Conservation (phyloP, 768 basidiomycete species). For the Psilocybe cyanescens region DNA sequence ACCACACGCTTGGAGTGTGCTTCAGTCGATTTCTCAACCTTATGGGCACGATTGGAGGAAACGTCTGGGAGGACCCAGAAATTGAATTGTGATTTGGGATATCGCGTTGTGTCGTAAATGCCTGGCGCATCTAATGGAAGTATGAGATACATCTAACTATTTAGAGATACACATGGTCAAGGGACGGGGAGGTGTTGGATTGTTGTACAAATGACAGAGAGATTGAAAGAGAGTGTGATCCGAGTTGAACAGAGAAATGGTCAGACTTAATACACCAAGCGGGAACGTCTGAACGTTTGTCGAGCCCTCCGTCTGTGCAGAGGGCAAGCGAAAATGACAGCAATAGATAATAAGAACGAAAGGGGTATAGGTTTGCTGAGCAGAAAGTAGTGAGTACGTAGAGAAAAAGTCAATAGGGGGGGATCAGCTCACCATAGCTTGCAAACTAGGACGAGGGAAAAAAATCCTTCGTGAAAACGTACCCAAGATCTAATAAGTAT, state of each 20-base stretch:
- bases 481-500: not conserved
- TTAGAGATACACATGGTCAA: conserved; percentile 1
- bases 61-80: not conserved
- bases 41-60: not conserved
- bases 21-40: too few relatives aligned
- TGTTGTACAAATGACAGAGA: not conserved
- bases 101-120: not conserved
- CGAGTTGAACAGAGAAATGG: too few relatives aligned
- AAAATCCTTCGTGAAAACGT: not conserved
- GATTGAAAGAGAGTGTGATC: not conserved
- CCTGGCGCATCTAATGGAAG: not conserved
- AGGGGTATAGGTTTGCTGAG: not conserved
- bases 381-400: not conserved
- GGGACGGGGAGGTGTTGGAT: not conserved
- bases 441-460: not conserved
- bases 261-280: too few relatives aligned
- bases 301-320: not conserved
- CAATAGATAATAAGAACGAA: not conserved
- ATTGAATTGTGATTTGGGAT: not conserved
- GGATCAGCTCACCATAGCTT: not conserved
- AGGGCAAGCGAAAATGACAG: not conserved
- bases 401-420: too few relatives aligned
- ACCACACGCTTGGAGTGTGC: too few relatives aligned
- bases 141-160: conserved; percentile 2
- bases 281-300: too few relatives aligned